Evolutionary conservation across 768 basidiomycete genomes (phyloP), one percentile per base, ranked within the genome.

Genomic region (Termitomyces sp.): DNA sequence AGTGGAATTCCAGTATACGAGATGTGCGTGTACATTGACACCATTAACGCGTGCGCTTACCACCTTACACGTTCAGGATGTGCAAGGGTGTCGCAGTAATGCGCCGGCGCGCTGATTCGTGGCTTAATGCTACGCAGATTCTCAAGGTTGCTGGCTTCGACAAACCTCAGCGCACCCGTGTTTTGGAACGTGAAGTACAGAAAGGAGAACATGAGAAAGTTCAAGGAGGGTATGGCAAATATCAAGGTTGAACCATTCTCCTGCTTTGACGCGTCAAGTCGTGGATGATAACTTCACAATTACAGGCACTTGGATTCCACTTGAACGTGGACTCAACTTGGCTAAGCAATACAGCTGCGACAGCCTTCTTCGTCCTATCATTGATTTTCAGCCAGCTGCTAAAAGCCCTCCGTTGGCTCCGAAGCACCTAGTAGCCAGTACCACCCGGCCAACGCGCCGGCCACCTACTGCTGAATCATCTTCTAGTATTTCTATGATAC

Each of bases 121-220:
- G 97, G 92, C 81, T 99, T 58, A 99, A 99, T 82, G 97, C 97
- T 73, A 99, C 97, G 0, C 94, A 96, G 70, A 97, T 99, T 62
- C 84, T 99, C 68, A 99, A 99, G 72, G 96, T 99, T 64, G 97
- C 95, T 30, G 97, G 96, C 10, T 98, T 98, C 65, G 97, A 99
- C 76, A 99, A 99, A 71, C 97, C 97, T 1, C 97, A 98, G 70
- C 80, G 97, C 50, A 99, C 97, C 58, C 87, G 97, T 55, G 95
- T 99, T 16, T 81, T 99, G 45, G 97, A 99, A 73, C 85, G 97
- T 63, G 97, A 99, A 74, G 88, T 99, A 7, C 97, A 99, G 71
- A 98, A 98, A 70, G 97, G 95, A 28, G 92, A 94, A 65, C 97
- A 99, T 72, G 96, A 98, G 74, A 99, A 99, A 71, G 95, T 99